Conservation (phyloP, 2,329 filamentous ascomycete species). For the Diaporthe vexans region DNA sequence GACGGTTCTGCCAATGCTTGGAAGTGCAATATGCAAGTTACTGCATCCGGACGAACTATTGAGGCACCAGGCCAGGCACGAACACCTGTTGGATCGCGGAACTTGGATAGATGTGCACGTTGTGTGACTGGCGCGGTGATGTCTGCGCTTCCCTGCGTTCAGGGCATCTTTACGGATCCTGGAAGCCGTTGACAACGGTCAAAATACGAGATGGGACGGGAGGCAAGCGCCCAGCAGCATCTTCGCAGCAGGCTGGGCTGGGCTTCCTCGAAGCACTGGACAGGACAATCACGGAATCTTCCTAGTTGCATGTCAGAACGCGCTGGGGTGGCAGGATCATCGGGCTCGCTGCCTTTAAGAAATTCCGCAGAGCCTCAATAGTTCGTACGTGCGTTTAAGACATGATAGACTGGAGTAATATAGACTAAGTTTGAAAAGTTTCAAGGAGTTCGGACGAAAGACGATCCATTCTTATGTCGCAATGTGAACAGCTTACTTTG, state of each 20-base stretch:
- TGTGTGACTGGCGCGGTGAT: constrained; percentile 17
- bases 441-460: not conserved
- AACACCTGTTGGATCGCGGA: constrained; percentile 11
- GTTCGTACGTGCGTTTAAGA: not conserved
- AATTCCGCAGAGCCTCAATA: constrained; percentile 11
- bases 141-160: constrained; percentile 7
- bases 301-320: not conserved
- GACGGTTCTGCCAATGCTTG: not conserved
- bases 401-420: not conserved
- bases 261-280: not conserved
- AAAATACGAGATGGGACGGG: constrained; percentile 2
- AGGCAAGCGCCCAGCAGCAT: not conserved
- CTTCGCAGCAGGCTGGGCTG: not conserved
- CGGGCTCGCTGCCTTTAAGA: no score
- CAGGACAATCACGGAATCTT: not conserved
- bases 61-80: not conserved
- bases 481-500: not conserved
- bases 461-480: not conserved
- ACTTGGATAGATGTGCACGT: not conserved
- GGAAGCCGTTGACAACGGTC: not conserved
- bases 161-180: not conserved
- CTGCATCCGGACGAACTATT: constrained; percentile 28
- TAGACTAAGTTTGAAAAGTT: not conserved
- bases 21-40: constrained; percentile 19
- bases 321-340: not conserved